Percentiles rank a stretch among this genome's conserved stretches.
These are phyloP conservation scores for Elsinoe necatrix DNA, from an alignment of 2,329 filamentous ascomycete genomes.

Conservation along the genomic window DNA sequence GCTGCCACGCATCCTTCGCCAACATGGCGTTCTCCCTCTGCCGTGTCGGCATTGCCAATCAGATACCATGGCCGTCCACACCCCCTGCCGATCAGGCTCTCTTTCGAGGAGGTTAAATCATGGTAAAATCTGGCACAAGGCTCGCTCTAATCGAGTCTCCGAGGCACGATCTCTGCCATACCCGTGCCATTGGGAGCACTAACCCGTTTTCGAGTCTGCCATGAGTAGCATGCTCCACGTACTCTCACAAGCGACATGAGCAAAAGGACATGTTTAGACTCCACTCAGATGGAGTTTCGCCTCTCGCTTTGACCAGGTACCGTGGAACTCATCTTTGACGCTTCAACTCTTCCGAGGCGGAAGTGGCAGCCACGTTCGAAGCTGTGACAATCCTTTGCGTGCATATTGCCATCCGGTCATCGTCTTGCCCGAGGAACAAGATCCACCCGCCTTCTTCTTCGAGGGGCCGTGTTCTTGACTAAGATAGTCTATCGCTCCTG, in stretches of 20 bases:
- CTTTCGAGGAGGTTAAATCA: not conserved
- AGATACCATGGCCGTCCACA: not conserved
- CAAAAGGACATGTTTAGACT: not conserved
- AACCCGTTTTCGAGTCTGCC: not conserved
- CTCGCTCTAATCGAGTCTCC: not conserved
- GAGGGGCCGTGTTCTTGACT: not conserved
- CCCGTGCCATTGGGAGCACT: not conserved
- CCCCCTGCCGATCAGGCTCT: constrained; percentile 5
- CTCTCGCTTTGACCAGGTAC: not conserved
- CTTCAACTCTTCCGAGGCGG: constrained; percentile 8
- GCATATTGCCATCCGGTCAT: not conserved
- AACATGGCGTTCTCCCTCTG: not conserved
- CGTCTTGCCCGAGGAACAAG: not conserved
- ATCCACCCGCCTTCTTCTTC: not conserved
- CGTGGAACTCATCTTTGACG: not conserved
- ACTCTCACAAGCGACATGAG: constrained; percentile 7
- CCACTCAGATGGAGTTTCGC: not conserved
- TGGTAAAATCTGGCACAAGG: not conserved
- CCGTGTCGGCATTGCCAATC: not conserved
- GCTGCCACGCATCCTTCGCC: constrained; percentile 2
- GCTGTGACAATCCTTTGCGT: not conserved
- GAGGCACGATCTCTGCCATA: constrained; percentile 4
- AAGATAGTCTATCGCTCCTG: not conserved
- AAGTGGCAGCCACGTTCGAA: not conserved
- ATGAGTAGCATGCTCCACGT: not conserved